A percentile compares a stretch with the other conserved stretches of the same genome.
Conservation (phyloP, 805 yeast species). For the Kodamaea leandrae region DNA sequence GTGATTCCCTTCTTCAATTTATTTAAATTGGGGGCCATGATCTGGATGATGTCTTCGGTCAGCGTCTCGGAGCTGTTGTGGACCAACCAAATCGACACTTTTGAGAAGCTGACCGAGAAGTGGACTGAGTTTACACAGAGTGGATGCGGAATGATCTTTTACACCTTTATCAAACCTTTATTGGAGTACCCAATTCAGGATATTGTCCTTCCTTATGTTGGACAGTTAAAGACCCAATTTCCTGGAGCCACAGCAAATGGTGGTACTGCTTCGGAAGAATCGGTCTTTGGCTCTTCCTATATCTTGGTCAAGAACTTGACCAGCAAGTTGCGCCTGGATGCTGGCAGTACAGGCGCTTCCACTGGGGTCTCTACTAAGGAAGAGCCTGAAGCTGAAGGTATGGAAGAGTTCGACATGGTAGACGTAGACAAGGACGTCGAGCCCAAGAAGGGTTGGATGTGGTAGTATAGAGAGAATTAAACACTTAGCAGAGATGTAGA, state of each 20-base stretch:
- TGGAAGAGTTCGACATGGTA: slow-evolving; percentile 12
- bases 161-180: slow-evolving; percentile 26
- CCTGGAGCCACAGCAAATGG: slow-evolving; percentile 2
- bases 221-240: not conserved
- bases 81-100: slow-evolving; percentile 1
- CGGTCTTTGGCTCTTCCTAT: slow-evolving; percentile 14
- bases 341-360: slow-evolving; percentile 4
- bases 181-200: slow-evolving; percentile 18
- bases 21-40: slow-evolving; percentile 29
- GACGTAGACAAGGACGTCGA: slow-evolving; percentile 9
- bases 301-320: slow-evolving; percentile 15
- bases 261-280: slow-evolving; percentile 2
- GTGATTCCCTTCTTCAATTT: slow-evolving; percentile 57
- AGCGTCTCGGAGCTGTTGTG: slow-evolving; percentile 1
- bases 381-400: slow-evolving; percentile 4
- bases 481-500: too few species aligned
- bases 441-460: slow-evolving; percentile 16
- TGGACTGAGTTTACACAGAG: slow-evolving; percentile 26
- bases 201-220: slow-evolving; percentile 4
- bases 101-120: slow-evolving; percentile 12
- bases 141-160: slow-evolving; percentile 36
- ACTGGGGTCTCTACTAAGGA: not conserved
- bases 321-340: slow-evolving; percentile 7
- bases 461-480: slow-evolving; percentile 12
- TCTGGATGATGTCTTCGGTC: slow-evolving; percentile 7